Conservation (phyloP, 2,329 filamentous ascomycete genomes). For the Talaromyces sp. region DNA sequence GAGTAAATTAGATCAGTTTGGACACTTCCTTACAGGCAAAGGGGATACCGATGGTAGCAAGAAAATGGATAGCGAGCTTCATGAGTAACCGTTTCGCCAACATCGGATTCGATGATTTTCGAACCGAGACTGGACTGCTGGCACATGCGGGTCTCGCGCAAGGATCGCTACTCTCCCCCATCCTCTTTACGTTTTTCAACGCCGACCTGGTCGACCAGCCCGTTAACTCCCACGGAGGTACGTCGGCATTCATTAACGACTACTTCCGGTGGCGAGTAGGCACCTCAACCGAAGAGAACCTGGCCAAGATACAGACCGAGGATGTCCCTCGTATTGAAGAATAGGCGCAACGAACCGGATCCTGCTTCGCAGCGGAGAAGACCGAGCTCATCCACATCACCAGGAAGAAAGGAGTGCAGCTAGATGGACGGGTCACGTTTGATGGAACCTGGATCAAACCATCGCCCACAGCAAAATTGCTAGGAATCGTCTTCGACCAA, state of each 20-base stretch:
- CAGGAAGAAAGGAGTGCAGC: not conserved
- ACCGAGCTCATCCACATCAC: constrained; percentile 5
- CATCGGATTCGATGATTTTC: not conserved
- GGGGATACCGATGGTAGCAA: constrained; percentile 5
- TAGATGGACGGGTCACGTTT: not conserved
- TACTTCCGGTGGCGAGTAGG: constrained; percentile 29
- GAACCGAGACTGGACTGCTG: not conserved
- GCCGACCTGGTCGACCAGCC: constrained; percentile 37
- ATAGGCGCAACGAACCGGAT: constrained; percentile 29
- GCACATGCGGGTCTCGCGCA: not conserved
- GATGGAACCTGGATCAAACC: not conserved
- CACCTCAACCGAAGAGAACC: constrained; percentile 15
- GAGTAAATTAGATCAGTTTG: constrained; percentile 23
- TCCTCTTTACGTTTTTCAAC: constrained; percentile 1
- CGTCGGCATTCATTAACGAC: constrained; percentile 34
- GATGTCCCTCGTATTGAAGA: constrained; percentile 29
- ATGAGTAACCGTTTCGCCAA: not conserved
- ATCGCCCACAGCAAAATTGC: constrained; percentile 25
- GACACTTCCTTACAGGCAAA: constrained; percentile 7
- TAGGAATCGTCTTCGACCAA: constrained; percentile 30
- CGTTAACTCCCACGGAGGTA: constrained; percentile 23
- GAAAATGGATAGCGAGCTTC: not conserved
- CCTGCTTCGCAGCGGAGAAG: constrained; percentile 23
- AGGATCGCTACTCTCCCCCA: not conserved
- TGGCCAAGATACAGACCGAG: constrained; percentile 23